A percentile compares a stretch with the other conserved stretches of the same genome.
These are phyloP conservation scores for Coniochaeta pulveracea DNA, from an alignment of 2,329 filamentous ascomycete species.

Conservation along the genomic window DNA sequence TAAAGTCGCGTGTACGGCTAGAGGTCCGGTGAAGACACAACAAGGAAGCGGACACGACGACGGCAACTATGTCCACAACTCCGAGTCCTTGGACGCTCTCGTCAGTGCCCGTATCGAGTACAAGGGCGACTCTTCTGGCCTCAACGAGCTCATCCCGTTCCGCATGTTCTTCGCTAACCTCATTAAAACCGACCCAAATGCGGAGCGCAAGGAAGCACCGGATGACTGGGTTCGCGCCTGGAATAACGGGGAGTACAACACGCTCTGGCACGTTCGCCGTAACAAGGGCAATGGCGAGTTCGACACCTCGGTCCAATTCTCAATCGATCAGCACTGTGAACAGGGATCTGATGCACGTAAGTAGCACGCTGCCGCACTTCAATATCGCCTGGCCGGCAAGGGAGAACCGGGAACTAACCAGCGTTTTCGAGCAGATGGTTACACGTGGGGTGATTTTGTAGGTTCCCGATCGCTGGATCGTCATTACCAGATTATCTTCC, in stretches of 20 bases:
- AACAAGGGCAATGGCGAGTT: background rate
- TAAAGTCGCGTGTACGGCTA: slow-evolving; percentile 6
- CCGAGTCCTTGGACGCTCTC: background rate
- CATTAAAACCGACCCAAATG: background rate
- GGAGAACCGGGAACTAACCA: too few species aligned
- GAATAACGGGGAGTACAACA: background rate
- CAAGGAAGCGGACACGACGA: slow-evolving; percentile 10
- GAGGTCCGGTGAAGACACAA: slow-evolving; percentile 6
- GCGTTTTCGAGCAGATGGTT: too few species aligned
- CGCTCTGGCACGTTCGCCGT: background rate
- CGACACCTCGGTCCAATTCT: too few species aligned
- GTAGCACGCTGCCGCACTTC: too few species aligned
- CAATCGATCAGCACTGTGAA: too few species aligned
- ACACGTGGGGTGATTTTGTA: too few species aligned
- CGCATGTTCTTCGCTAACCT: slow-evolving; percentile 5
- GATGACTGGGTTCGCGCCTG: slow-evolving; percentile 5
- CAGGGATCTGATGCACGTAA: too few species aligned
- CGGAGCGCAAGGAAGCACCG: background rate
- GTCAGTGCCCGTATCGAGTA: background rate
- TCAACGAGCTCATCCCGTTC: background rate
- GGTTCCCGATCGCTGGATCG: too few species aligned
- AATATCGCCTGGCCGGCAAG: too few species aligned
- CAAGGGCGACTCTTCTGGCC: background rate
- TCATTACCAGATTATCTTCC: too few species aligned
- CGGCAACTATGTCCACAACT: slow-evolving; percentile 9